These are phyloP conservation scores for Leptomonas seymouri DNA, from an alignment of 208 protist species.

Conservation along the genomic window DNA sequence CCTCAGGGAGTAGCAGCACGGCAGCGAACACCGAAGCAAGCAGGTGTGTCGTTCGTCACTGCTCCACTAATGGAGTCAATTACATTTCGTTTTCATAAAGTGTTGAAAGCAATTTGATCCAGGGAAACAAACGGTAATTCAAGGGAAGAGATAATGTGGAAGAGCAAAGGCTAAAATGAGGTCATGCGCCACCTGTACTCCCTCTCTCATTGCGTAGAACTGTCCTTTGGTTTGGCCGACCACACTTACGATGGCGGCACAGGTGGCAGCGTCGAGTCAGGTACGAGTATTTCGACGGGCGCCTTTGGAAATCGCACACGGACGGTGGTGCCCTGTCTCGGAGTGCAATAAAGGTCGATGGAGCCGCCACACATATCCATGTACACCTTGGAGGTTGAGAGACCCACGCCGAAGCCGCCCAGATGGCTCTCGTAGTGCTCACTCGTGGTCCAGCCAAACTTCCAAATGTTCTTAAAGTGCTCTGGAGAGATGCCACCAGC, in stretches of 20 bases:
- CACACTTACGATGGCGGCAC: not conserved
- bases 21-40: too few relatives aligned
- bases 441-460: conserved; percentile 89
- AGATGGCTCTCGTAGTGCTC: conserved; percentile 63
- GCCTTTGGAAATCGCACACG: conserved; percentile 82
- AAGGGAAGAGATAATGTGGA: too few relatives aligned
- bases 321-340: conserved; percentile 60
- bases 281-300: conserved; percentile 62
- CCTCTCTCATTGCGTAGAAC: not conserved
- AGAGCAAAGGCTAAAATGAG: too few relatives aligned
- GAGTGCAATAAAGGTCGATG: conserved; percentile 69
- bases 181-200: too few relatives aligned
- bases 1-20: not conserved
- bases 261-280: conserved; percentile 22
- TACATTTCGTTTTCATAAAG: too few relatives aligned
- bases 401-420: conserved; percentile 80
- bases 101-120: too few relatives aligned
- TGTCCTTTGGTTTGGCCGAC: not conserved
- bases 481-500: conserved; percentile 63
- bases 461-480: conserved; percentile 66
- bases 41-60: too few relatives aligned
- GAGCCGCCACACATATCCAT: conserved; percentile 83
- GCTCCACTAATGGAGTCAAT: too few relatives aligned
- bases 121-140: too few relatives aligned
- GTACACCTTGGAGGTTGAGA: conserved; percentile 87